These are phyloP conservation scores for Aspergillus conjunctus DNA, from an alignment of 495 filamentous ascomycete genomes.

Conservation along the genomic window DNA sequence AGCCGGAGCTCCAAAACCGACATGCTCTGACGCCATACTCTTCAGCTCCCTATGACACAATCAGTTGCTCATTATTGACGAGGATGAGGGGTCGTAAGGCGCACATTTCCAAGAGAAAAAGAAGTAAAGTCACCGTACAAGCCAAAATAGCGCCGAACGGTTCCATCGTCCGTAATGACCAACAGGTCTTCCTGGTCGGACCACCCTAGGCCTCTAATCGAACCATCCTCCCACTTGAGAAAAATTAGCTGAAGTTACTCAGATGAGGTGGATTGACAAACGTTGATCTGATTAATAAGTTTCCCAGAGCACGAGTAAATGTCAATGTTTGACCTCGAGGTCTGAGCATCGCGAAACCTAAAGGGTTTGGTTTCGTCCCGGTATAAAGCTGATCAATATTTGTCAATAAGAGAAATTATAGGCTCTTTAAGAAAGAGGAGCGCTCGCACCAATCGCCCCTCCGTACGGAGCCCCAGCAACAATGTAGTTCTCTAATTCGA, in stretches of 20 bases:
- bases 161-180: conserved; percentile 85
- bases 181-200: conserved; percentile 94
- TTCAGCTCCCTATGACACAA: conserved; percentile 65
- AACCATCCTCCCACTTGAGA: conserved; percentile 84
- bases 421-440: background rate
- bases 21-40: conserved; percentile 83
- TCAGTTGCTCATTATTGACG: conserved; percentile 17
- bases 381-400: conserved; percentile 66
- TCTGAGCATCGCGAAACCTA: conserved; percentile 68
- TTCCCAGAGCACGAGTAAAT: conserved; percentile 92
- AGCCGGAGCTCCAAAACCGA: conserved; percentile 86
- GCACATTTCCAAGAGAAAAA: conserved; percentile 88
- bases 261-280: conserved; percentile 33
- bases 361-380: conserved; percentile 86
- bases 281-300: conserved; percentile 70
- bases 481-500: conserved; percentile 94
- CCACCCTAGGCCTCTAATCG: conserved; percentile 90
- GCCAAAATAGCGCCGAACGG: conserved; percentile 88
- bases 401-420: conserved; percentile 21
- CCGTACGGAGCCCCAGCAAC: conserved; percentile 92
- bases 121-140: conserved; percentile 92
- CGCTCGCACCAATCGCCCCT: conserved; percentile 78
- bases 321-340: conserved; percentile 82
- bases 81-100: conserved; percentile 3
- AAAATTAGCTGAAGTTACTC: background rate